A percentile compares a stretch with the other conserved stretches of the same genome.
Evolutionary conservation across 768 basidiomycete species (phyloP).

Genomic region (Russula foetens): DNA sequence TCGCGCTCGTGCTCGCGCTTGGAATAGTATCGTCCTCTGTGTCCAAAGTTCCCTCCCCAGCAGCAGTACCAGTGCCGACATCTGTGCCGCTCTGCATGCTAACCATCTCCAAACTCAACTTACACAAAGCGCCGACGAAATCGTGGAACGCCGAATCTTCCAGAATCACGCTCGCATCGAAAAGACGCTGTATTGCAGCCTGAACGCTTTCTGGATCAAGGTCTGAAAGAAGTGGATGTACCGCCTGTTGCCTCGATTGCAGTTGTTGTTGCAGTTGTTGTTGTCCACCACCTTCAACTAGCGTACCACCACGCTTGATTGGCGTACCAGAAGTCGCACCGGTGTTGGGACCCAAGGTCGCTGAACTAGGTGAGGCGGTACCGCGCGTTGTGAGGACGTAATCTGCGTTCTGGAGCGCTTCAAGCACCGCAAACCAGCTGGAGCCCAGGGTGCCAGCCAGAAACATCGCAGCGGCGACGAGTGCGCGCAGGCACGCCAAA

Average conservation of each 20-base stretch:
- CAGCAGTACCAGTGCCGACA: background rate
- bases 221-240: slow-evolving; percentile 56
- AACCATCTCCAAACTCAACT: slow-evolving; percentile 87
- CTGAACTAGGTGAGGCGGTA: slow-evolving; percentile 19
- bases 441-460: slow-evolving; percentile 81
- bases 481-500: slow-evolving; percentile 79
- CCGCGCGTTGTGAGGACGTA: slow-evolving; percentile 71
- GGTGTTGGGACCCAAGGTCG: slow-evolving; percentile 12
- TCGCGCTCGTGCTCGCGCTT: slow-evolving; percentile 26
- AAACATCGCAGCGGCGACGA: slow-evolving; percentile 69
- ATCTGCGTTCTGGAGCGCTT: slow-evolving; percentile 90
- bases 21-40: slow-evolving; percentile 30
- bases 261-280: slow-evolving; percentile 11
- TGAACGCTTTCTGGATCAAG: slow-evolving; percentile 70
- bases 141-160: slow-evolving; percentile 76
- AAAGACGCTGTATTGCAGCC: slow-evolving; percentile 68
- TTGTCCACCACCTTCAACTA: background rate
- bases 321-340: slow-evolving; percentile 14
- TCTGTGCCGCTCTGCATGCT: slow-evolving; percentile 59
- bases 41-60: slow-evolving; percentile 5
- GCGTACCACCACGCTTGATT: background rate
- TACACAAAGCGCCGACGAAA: slow-evolving; percentile 73
- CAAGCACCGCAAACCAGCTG: slow-evolving; percentile 88
- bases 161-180: slow-evolving; percentile 77
- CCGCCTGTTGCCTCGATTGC: slow-evolving; percentile 21